Evolutionary conservation across 257 asterid species (phyloP).

Genomic region (Solanum commersonii): DNA sequence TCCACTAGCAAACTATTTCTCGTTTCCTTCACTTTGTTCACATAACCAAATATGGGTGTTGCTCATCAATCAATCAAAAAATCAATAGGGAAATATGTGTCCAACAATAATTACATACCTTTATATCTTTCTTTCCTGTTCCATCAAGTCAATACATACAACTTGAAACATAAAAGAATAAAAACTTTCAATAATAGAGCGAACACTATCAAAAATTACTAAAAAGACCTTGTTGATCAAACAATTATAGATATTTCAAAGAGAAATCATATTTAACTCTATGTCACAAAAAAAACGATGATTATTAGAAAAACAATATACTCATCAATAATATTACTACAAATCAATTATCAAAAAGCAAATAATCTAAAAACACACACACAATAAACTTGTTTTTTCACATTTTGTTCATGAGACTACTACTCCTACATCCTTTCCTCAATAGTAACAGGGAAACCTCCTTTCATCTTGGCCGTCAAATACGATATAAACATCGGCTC

Average conservation of each 20-base stretch:
- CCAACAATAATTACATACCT: too few relatives aligned
- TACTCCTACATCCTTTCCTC: background rate
- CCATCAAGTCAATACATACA: too few relatives aligned
- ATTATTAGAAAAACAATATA: background rate
- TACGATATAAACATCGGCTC: background rate
- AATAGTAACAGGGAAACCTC: conserved; percentile 18
- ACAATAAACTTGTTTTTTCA: background rate
- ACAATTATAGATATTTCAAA: too few relatives aligned
- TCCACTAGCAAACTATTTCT: too few relatives aligned
- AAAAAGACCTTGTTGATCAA: background rate
- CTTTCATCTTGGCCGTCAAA: conserved; percentile 17
- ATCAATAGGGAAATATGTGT: too few relatives aligned
- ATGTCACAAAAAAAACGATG: background rate
- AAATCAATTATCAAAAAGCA: background rate
- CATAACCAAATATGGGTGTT: too few relatives aligned
- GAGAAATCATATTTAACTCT: background rate
- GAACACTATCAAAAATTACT: background rate
- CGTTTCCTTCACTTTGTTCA: too few relatives aligned
- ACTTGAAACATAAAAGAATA: too few relatives aligned
- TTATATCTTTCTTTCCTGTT: too few relatives aligned
- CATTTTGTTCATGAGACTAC: background rate
- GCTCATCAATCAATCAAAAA: too few relatives aligned
- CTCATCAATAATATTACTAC: background rate
- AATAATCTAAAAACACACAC: background rate
- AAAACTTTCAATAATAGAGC: fast-evolving